Base-by-base conservation (phyloP, 768 basidiomycete genomes). In the Boletellus ananas region DNA sequence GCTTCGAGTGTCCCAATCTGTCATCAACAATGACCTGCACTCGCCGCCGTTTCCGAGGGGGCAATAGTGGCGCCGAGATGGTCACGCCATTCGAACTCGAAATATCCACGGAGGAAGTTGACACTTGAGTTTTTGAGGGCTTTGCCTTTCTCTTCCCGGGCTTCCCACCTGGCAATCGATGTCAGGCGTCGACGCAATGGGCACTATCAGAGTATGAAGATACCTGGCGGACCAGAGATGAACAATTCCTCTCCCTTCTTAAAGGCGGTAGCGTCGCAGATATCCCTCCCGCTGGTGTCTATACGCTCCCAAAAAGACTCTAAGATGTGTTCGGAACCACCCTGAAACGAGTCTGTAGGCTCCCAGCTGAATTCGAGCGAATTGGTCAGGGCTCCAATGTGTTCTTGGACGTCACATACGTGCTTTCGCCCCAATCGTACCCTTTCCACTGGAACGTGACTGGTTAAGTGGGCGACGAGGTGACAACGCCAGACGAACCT, bases 141-240 rank as follows among this genome's bases (percentile, higher is more conserved):
- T 37, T 57, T 33, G 59, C 43, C 44, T 60, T 60, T 38, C 57
- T 51, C 36, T 58, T 65, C 14, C 47, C 35, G 23, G 34, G 18
- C 17, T 50, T 67, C 45, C 39, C 54, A 23, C 53, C 66, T 69
- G 20, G 10, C 3, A 29, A 34, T 6, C 17, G 11, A 14, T 14
- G 38, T 60, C 44, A 65, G 41, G 27, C 1, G 39, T 29, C 20
- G 2, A 20, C 21, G 13, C 2, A 39, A 46, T 16, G 17, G n/a
- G 46, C 29, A n/a, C 11, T 5, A 21, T 34, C 5, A 20, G 3
- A 16, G 6, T 4, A 27, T 16, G 21, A 40, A 31, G 65, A 52
- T 70, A 85, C 84, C 75, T 43, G 84, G 84, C 40, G 84, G 84
- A 0, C 85, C 84, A 18, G 74, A 66, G 16, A 77, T 75, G 25